phyloP scores from a whole-genome alignment of 164 flowering plant genomes.

The Saururus chinensis region DNA sequence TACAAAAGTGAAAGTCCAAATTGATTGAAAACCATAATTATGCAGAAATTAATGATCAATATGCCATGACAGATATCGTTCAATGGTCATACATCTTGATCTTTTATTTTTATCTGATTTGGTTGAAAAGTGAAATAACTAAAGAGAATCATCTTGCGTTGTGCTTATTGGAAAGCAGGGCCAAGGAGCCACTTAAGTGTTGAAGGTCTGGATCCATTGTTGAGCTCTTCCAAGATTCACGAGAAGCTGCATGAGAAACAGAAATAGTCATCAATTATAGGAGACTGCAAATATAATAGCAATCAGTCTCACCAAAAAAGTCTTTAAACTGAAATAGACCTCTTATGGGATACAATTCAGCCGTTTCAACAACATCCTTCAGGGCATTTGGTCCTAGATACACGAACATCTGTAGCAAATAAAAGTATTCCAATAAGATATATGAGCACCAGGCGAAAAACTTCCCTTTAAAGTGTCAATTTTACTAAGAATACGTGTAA shows the following conservation, averaged over 20 bases:
- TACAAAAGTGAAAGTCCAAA: conserved; percentile 5
- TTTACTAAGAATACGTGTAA: too few relatives aligned
- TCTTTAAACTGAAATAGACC: conserved; percentile 73
- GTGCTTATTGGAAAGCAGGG: conserved; percentile 18
- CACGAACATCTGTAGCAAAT: conserved; percentile 54
- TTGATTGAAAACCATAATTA: neutral
- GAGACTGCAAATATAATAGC: conserved; percentile 52
- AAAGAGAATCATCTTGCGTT: neutral
- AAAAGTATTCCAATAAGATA: neutral
- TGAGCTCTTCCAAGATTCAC: conserved; percentile 35
- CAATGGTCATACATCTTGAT: neutral
- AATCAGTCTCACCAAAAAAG: conserved; percentile 76
- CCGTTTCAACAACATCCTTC: conserved; percentile 60
- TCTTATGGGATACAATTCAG: conserved; percentile 73
- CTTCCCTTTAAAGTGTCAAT: neutral
- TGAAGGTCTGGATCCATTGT: conserved; percentile 18
- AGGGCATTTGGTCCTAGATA: conserved; percentile 55
- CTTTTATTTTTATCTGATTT: neutral
- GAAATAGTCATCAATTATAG: too few relatives aligned
- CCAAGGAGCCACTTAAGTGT: neutral
- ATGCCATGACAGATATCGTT: neutral
- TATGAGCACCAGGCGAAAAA: neutral
- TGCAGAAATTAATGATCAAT: too few relatives aligned
- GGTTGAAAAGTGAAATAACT: too few relatives aligned
- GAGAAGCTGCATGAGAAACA: conserved; percentile 53